phyloP scores from a whole-genome alignment of 164 flowering plant genomes.

The Vitis cinerea region DNA sequence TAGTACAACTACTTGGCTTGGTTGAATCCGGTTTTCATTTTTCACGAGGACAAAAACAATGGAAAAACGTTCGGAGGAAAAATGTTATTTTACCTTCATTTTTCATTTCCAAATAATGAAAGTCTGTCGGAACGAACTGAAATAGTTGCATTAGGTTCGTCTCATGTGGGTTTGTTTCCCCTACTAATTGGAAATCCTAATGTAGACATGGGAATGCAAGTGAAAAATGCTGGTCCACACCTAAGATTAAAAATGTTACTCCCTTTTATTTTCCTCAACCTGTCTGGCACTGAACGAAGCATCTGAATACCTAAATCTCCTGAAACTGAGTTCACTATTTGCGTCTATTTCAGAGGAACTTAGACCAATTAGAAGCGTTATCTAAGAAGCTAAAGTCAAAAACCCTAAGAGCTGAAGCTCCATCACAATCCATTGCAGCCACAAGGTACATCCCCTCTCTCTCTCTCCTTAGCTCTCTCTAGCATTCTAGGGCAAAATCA shows the following conservation, averaged over 20 bases:
- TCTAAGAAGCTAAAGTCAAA: slow-evolving; percentile 96
- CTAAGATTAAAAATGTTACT: no score
- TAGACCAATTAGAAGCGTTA: slow-evolving; percentile 86
- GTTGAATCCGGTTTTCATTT: no score
- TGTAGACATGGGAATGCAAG: neutral
- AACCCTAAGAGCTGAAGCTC: slow-evolving; percentile 78
- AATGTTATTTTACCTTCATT: no score
- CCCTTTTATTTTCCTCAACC: no score
- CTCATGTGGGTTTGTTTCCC: neutral
- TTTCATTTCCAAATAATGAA: no score
- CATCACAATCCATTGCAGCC: slow-evolving; percentile 88
- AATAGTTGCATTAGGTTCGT: neutral
- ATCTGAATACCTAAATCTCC: neutral
- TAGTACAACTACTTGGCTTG: no score
- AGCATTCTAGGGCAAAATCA: no score
- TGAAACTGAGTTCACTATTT: neutral
- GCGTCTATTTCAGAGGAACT: slow-evolving; percentile 61
- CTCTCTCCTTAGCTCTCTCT: neutral
- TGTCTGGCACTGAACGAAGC: no score
- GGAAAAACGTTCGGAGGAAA: no score
- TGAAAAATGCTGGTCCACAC: no score
- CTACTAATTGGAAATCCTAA: neutral
- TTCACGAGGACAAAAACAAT: no score
- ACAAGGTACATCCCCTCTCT: slow-evolving; percentile 52
- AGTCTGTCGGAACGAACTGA: no score